A percentile compares a stretch with the other conserved stretches of the same genome.
These are phyloP conservation scores for Zostera marina DNA, from an alignment of 116 monocot species.

Conservation along the genomic window DNA sequence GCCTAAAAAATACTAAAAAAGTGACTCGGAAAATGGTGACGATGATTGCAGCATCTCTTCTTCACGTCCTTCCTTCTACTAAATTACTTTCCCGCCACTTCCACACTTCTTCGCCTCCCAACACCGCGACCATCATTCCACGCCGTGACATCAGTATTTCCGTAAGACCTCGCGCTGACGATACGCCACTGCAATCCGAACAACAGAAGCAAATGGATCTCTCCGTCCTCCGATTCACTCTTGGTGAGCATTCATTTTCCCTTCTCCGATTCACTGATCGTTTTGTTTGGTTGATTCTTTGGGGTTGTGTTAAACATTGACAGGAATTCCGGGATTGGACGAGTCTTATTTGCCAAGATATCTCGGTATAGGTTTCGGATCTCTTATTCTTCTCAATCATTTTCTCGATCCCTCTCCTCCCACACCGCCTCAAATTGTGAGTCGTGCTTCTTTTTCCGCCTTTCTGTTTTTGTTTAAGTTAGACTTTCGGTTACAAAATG, in stretches of 20 bases:
- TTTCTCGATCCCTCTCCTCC: slow-evolving; percentile 30
- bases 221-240: slow-evolving; percentile 86
- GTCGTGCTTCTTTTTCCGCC: not conserved
- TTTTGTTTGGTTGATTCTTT: not conserved
- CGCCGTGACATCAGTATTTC: not conserved
- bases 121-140: not conserved
- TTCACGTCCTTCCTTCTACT: too few species aligned
- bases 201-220: slow-evolving; percentile 53
- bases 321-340: slow-evolving; percentile 84
- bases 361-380: slow-evolving; percentile 46
- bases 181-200: not conserved
- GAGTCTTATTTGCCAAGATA: slow-evolving; percentile 86
- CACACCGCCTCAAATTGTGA: slow-evolving; percentile 54
- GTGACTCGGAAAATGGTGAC: too few species aligned
- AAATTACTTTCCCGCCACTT: too few species aligned
- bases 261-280: too few species aligned
- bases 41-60: too few species aligned
- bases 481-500: too few species aligned
- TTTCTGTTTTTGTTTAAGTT: not conserved
- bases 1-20: too few species aligned
- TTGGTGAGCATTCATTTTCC: slow-evolving; percentile 26
- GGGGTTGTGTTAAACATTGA: not conserved
- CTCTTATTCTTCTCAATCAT: slow-evolving; percentile 66
- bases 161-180: slow-evolving; percentile 3
- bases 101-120: too few species aligned